A percentile compares a stretch with the other conserved stretches of the same genome.
Conservation (phyloP, 2,329 filamentous ascomycete genomes). For the Colletotrichum sp. region DNA sequence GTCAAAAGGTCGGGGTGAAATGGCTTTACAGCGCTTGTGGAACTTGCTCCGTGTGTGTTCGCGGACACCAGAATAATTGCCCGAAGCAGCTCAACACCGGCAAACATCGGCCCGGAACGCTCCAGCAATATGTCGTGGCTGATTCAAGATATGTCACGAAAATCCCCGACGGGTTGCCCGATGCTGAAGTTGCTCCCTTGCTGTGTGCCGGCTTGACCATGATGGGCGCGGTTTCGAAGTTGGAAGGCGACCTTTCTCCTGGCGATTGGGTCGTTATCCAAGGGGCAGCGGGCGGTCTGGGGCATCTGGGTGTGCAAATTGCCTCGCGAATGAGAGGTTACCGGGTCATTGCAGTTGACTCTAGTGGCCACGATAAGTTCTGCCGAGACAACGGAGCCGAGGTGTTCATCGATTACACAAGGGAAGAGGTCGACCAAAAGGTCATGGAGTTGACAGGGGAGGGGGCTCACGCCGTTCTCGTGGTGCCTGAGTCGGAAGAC, state of each 20-base stretch:
- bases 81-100: conserved; percentile 45
- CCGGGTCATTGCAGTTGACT: conserved; percentile 34
- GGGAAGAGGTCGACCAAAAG: conserved; percentile 23
- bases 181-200: conserved; percentile 30
- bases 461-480: conserved; percentile 30
- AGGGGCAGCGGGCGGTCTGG: conserved; percentile 36
- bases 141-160: conserved; percentile 31
- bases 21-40: conserved; percentile 49
- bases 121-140: conserved; percentile 35
- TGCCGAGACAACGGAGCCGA: conserved; percentile 29
- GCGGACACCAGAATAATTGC: conserved; percentile 43
- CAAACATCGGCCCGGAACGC: conserved; percentile 35
- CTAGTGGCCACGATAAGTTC: conserved; percentile 26
- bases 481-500: conserved; percentile 29
- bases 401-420: conserved; percentile 30
- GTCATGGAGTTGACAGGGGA: conserved; percentile 30
- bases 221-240: conserved; percentile 29
- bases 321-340: conserved; percentile 23
- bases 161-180: conserved; percentile 25
- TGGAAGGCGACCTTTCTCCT: neutral
- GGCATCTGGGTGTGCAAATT: conserved; percentile 37
- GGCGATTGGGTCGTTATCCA: conserved; percentile 35
- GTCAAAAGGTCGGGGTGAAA: conserved; percentile 45
- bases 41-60: conserved; percentile 37
- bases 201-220: conserved; percentile 38